Conservation (phyloP, 345 rosid genomes). For the Ricinus communis region DNA sequence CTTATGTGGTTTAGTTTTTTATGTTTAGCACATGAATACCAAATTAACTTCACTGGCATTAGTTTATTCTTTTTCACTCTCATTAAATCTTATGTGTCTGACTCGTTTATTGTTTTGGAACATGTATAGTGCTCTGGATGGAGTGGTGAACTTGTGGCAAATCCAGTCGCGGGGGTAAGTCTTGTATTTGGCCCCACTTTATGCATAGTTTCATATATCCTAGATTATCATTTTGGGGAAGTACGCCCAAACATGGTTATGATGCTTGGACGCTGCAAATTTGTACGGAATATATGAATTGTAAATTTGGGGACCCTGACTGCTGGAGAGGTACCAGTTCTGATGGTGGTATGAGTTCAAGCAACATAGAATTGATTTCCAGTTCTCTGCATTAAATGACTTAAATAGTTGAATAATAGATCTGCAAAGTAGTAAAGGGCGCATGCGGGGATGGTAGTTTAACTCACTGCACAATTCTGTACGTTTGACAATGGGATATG, state of each 20-base stretch:
- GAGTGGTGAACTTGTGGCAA: slow-evolving; percentile 44
- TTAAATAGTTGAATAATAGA: not conserved
- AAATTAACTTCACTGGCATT: not conserved
- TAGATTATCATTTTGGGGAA: not conserved
- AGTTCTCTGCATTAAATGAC: not conserved
- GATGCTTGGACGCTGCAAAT: not conserved
- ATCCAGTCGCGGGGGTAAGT: slow-evolving; percentile 37
- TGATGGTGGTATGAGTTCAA: not conserved
- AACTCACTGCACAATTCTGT: not conserved
- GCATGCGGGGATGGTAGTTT: not conserved
- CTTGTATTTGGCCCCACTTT: not conserved
- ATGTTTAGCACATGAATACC: not conserved
- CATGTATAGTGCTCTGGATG: slow-evolving; percentile 43
- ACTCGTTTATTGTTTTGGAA: slow-evolving; percentile 6
- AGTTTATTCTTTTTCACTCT: not conserved
- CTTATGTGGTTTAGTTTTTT: not conserved
- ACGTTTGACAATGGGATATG: not conserved
- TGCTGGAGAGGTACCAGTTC: not conserved
- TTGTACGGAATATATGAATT: not conserved
- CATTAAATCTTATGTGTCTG: not conserved
- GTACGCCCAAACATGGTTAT: not conserved
- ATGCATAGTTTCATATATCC: not conserved
- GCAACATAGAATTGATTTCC: not conserved
- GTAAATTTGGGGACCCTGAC: not conserved
- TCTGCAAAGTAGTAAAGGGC: not conserved